phyloP scores from a whole-genome alignment of 768 basidiomycete genomes.

The Pisolithus albus region DNA sequence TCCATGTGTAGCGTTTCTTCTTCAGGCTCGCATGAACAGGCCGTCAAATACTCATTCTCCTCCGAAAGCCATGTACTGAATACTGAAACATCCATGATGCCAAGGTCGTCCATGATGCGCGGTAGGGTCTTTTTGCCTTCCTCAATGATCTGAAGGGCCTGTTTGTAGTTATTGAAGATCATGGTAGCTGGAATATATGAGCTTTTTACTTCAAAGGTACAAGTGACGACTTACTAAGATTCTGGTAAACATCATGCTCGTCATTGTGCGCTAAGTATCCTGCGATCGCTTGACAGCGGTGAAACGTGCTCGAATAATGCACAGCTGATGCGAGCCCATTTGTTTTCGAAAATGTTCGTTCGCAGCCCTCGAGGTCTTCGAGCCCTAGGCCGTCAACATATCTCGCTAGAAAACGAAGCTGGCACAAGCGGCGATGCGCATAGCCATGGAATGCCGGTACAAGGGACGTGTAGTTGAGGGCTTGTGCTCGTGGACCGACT shows the following conservation, averaged over 20 bases:
- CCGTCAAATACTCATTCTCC: no score
- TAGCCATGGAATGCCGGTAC: slow-evolving; percentile 21
- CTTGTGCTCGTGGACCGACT: neutral
- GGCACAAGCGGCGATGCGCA: slow-evolving; percentile 16
- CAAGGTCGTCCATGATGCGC: no score
- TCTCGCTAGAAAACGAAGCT: slow-evolving; percentile 12
- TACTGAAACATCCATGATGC: no score
- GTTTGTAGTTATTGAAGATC: no score
- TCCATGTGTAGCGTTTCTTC: slow-evolving; percentile 10
- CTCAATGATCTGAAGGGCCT: no score
- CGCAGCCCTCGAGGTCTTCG: slow-evolving; percentile 18
- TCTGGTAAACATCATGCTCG: no score
- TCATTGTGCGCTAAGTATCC: no score
- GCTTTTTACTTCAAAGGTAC: neutral
- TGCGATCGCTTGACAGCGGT: no score
- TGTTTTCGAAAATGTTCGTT: slow-evolving; percentile 12
- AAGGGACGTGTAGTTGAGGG: neutral
- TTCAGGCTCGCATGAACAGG: slow-evolving; percentile 1
- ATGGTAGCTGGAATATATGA: no score
- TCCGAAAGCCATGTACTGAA: no score
- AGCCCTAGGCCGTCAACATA: slow-evolving; percentile 12
- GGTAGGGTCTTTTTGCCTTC: no score
- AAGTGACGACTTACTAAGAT: neutral
- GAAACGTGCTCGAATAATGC: neutral
- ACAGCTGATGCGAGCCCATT: neutral